A percentile compares a stretch with the other conserved stretches of the same genome.
These are phyloP conservation scores for Prunus armeniaca DNA, from an alignment of 306 rosid species.

Conservation along the genomic window DNA sequence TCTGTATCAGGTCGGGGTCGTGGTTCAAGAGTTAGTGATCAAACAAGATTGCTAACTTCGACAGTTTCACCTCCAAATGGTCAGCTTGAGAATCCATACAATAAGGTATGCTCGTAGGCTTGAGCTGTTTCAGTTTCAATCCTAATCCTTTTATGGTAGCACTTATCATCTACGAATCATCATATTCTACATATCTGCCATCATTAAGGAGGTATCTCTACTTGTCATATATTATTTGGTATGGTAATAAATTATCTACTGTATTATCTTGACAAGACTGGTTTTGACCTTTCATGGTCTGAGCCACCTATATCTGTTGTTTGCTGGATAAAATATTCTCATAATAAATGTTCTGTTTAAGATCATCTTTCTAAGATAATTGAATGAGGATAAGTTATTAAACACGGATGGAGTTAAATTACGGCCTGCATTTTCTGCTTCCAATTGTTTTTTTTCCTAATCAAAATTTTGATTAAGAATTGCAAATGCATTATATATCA, in stretches of 20 bases:
- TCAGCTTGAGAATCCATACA: conserved; percentile 54
- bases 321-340: neutral
- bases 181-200: neutral
- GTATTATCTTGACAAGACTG: neutral
- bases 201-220: neutral
- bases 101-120: conserved; percentile 42
- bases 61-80: conserved; percentile 64
- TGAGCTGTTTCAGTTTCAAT: conserved; percentile 13
- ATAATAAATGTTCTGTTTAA: neutral
- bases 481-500: neutral
- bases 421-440: neutral
- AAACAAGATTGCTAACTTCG: conserved; percentile 47
- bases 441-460: neutral
- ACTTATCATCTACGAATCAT: neutral
- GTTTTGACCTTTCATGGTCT: neutral
- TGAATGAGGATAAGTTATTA: neutral
- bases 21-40: conserved; percentile 72
- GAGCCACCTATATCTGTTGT: neutral
- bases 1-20: conserved; percentile 82
- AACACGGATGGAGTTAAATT: neutral
- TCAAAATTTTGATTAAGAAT: neutral
- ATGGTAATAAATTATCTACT: neutral
- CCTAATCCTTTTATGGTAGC: conserved; percentile 6
- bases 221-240: neutral
- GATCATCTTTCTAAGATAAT: neutral